These are phyloP conservation scores for Cutaneotrichosporon sp. DNA, from an alignment of 1,284 basidiomycete genomes.

Conservation along the genomic window DNA sequence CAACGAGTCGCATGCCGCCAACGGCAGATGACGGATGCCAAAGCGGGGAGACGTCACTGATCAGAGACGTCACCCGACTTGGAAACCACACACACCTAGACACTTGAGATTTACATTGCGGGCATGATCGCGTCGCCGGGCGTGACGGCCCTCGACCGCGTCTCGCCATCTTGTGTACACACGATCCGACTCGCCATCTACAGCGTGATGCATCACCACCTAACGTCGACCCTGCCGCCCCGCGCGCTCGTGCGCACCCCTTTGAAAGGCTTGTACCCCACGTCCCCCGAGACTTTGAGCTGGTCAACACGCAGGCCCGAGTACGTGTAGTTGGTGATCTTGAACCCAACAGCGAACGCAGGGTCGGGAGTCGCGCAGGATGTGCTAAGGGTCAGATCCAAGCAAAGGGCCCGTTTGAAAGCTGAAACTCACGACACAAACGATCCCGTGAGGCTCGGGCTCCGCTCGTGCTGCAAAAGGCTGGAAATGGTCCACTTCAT, in stretches of 20 bases:
- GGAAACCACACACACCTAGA: too few species aligned
- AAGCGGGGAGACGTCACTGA: too few species aligned
- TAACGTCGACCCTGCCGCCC: slow-evolving; percentile 48
- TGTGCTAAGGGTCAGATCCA: slow-evolving; percentile 5
- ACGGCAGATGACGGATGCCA: too few species aligned
- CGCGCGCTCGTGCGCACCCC: slow-evolving; percentile 50
- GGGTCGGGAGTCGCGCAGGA: slow-evolving; percentile 60
- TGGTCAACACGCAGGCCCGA: slow-evolving; percentile 81
- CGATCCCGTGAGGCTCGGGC: slow-evolving; percentile 71
- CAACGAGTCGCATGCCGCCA: too few species aligned
- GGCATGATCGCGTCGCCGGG: too few species aligned
- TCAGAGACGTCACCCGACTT: too few species aligned
- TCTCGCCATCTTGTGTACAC: background rate
- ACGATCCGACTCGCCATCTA: background rate
- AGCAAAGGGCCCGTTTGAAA: background rate
- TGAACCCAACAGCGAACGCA: slow-evolving; percentile 69
- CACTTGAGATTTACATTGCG: too few species aligned
- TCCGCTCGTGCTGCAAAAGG: slow-evolving; percentile 65
- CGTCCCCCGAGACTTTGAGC: slow-evolving; percentile 69
- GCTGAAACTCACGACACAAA: slow-evolving; percentile 58
- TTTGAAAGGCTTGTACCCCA: slow-evolving; percentile 65
- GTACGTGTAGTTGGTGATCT: slow-evolving; percentile 69
- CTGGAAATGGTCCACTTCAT: slow-evolving; percentile 73
- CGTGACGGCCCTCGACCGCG: too few species aligned
- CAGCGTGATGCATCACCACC: slow-evolving; percentile 38